Conservation (phyloP, 768 basidiomycete genomes). For the Russula emetica region DNA sequence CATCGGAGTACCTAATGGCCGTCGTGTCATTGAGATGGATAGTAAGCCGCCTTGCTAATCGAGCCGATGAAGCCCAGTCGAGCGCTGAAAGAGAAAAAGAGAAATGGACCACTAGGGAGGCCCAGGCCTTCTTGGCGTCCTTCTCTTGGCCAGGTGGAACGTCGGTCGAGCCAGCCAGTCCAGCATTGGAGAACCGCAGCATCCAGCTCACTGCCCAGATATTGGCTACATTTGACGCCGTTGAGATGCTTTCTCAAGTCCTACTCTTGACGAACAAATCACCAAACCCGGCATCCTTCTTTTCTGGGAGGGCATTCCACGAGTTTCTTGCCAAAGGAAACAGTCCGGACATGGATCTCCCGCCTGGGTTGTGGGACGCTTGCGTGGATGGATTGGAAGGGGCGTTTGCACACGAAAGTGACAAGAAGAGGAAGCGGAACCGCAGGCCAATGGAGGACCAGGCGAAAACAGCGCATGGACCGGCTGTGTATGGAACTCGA, state of each 20-base stretch:
- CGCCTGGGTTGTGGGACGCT: slow-evolving; percentile 29
- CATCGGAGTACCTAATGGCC: slow-evolving; percentile 44
- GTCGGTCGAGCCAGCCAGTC: slow-evolving; percentile 27
- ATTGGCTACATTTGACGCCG: slow-evolving; percentile 52
- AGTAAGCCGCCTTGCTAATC: slow-evolving; percentile 44
- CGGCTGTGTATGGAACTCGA: not conserved
- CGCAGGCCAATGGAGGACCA: slow-evolving; percentile 38
- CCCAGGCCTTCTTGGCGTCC: slow-evolving; percentile 52
- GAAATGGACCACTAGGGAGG: slow-evolving; percentile 65
- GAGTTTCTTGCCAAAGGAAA: slow-evolving; percentile 40
- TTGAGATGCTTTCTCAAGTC: slow-evolving; percentile 58
- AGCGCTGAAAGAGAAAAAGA: slow-evolving; percentile 61
- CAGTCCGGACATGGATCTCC: slow-evolving; percentile 22
- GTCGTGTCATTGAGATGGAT: slow-evolving; percentile 65
- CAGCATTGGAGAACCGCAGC: slow-evolving; percentile 52
- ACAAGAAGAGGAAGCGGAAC: slow-evolving; percentile 17
- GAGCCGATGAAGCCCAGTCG: slow-evolving; percentile 46
- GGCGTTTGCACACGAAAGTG: slow-evolving; percentile 14
- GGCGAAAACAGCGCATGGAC: not conserved
- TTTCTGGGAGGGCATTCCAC: slow-evolving; percentile 65
- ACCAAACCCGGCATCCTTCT: slow-evolving; percentile 43
- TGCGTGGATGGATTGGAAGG: slow-evolving; percentile 20
- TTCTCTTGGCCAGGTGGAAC: slow-evolving; percentile 34
- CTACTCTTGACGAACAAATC: slow-evolving; percentile 51
- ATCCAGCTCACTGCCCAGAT: slow-evolving; percentile 67